Evolutionary conservation across 352 stramenopile genomes (phyloP).

Genomic region (Pseudoperonospora humuli): DNA sequence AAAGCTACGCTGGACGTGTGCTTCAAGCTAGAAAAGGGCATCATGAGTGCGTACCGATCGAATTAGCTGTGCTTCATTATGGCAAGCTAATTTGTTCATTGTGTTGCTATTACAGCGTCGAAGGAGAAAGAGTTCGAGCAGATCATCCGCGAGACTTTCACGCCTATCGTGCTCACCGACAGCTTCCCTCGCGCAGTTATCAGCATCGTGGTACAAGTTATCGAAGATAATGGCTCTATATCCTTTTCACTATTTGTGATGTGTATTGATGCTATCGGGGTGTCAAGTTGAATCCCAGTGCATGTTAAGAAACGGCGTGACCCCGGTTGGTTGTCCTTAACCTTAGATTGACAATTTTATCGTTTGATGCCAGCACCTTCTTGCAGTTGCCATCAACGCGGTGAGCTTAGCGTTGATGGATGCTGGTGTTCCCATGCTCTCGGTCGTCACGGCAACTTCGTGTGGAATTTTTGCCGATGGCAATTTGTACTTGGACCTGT

Average conservation of each 20-base stretch:
- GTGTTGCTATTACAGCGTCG: slow-evolving; percentile 28
- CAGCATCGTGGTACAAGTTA: slow-evolving; percentile 80
- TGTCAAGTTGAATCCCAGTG: neutral
- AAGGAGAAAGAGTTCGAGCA: slow-evolving; percentile 84
- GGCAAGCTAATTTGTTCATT: neutral
- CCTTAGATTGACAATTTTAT: slow-evolving; percentile 12
- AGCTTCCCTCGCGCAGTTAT: slow-evolving; percentile 78
- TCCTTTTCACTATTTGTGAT: slow-evolving; percentile 25
- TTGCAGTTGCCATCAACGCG: slow-evolving; percentile 77
- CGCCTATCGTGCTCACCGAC: slow-evolving; percentile 54
- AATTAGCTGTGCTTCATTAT: neutral
- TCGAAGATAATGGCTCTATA: slow-evolving; percentile 78
- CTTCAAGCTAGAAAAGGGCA: slow-evolving; percentile 76
- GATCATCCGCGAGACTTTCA: slow-evolving; percentile 73
- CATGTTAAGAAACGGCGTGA: neutral
- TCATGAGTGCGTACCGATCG: slow-evolving; percentile 38
- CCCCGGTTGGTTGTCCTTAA: slow-evolving; percentile 31
- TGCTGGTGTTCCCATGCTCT: slow-evolving; percentile 67
- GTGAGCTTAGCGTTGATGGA: slow-evolving; percentile 72
- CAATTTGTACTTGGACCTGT: slow-evolving; percentile 61
- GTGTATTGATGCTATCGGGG: slow-evolving; percentile 6
- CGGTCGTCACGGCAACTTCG: slow-evolving; percentile 58
- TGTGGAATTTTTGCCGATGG: slow-evolving; percentile 61
- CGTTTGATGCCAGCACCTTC: slow-evolving; percentile 27
- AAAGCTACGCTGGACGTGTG: slow-evolving; percentile 61